Base-by-base conservation (phyloP, 2,329 filamentous ascomycete species). In the Cladosporium colombiae region DNA sequence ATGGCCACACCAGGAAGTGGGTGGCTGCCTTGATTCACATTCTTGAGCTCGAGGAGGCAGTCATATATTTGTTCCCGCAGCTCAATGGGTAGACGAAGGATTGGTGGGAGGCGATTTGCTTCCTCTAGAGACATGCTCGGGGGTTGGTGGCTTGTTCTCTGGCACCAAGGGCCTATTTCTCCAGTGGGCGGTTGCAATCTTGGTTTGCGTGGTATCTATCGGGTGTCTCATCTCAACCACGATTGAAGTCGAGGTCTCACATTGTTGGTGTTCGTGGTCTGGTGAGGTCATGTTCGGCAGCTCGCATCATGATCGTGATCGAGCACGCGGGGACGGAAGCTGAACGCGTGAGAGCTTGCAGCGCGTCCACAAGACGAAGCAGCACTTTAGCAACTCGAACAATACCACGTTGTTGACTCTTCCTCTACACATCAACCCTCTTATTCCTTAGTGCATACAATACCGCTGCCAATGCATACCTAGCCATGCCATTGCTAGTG, bases 51-150 rank as follows among this genome's bases (percentile, higher is more conserved):
- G n/a, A 80, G 75, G 46, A 80, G 44, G 61, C 74, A 70, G 27
- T 63, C 55, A 69, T 78, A 81, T 40, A 81, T 78, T 8, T 76
- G 68, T n/a, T 74, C 70, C 16, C 79, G 77, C 29, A 81, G 71
- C 63, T 81, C 79, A 63, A 77, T 58, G 3, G 79, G 79, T 10
- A 81, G 74, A 52, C 53, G 75, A 68, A 70, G 76, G 66, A 65
- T 70, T 25, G 56, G 14, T 21, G 55, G 63, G 6, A 52, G 21
- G 55, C 23, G 40, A 11, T 53, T 52, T 46, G 40, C 40, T 46
- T 18, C 37, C 3, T 49, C 27, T 16, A 46, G 40, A 49, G 29
- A 49, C 37, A 50, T 61, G 58, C 11, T 46, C 11, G 27, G 14
- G 14, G 2, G 18, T 31, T 27, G 23, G 7, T n/a, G 21, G 25